Evolutionary conservation across 495 filamentous ascomycete genomes (phyloP), one percentile per base, ranked within the genome.

Genomic region (Talaromyces adpressus): DNA sequence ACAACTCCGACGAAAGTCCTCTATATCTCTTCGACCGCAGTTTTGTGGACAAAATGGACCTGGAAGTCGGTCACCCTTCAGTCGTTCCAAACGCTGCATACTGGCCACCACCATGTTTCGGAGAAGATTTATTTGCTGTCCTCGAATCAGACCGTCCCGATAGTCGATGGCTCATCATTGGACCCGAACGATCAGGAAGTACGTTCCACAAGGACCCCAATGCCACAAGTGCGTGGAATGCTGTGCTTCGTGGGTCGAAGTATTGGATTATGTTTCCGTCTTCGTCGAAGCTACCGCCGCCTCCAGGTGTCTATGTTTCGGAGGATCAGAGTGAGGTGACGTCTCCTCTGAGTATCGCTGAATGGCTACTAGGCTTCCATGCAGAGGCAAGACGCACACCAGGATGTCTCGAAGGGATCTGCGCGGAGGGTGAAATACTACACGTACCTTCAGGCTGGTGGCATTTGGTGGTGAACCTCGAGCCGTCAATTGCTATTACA

Each of bases 231-330:
- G 94, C 94, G 2, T 98, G 94, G 94, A 98, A 98, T 71, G 93
- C 94, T 0, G 93, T 98, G 16, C 73, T 98, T 34, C 82, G 88
- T 61, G 94, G 94, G 16, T 86, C 89, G 20, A 98, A 98, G 73
- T 98, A 98, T 78, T 98, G 94, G 94, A 95, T 98, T 65, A 96
- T 92, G 89, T 93, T 97, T 80, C 86, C 94, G 54, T 77, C 87
- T 0, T 80, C 81, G 16, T 73, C 83, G 30, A 84, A 81, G 25
- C 77, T 82, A 49, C 75, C 85, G 68, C 84, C 87, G 8, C 90
- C 90, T 9, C 94, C 94, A 4, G 94, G 94, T 22, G 92, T 98
- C 20, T 95, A 89, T 68, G 92, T 97, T 11, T 96, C 92, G 7
- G 82, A 88, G 41, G 94, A 98, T 71, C 88, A 91, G 68, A 93